Percentiles rank a stretch among this genome's conserved stretches.
Conservation (phyloP, 1,139 yeast genomes). For the Hanseniaspora gamundiae region DNA sequence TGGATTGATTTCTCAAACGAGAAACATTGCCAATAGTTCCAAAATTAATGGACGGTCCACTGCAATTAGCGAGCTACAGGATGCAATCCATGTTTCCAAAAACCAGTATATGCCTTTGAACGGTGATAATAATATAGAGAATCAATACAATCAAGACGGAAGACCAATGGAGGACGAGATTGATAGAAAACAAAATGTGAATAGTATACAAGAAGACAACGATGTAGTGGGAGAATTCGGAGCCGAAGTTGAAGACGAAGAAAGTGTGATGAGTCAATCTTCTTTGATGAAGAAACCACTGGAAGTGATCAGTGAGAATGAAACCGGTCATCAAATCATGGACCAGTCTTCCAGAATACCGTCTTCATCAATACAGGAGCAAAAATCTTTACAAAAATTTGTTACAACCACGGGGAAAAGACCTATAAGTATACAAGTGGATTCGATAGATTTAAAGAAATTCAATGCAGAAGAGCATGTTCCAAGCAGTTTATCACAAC, state of each 20-base stretch:
- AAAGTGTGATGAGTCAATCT: background rate
- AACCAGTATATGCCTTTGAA: no score
- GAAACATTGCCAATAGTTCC: slow-evolving; percentile 1
- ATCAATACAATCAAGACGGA: no score
- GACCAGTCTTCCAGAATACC: slow-evolving; percentile 1
- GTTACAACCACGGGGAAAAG: background rate
- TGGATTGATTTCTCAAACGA: background rate
- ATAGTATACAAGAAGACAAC: background rate
- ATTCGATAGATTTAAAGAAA: background rate
- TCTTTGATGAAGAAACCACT: background rate
- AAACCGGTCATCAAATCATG: background rate
- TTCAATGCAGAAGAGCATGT: background rate
- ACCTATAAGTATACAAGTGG: background rate
- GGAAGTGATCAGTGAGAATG: background rate
- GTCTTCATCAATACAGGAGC: background rate
- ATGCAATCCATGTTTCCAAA: background rate
- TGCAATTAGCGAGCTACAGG: background rate
- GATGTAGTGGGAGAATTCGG: no score
- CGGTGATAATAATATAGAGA: no score
- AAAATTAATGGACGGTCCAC: slow-evolving; percentile 1
- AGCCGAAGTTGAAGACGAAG: no score
- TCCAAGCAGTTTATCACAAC: background rate
- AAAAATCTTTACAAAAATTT: background rate
- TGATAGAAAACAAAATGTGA: no score
- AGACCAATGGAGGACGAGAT: no score